Evolutionary conservation across 768 basidiomycete species (phyloP).

Genomic region (Russula olivacea): DNA sequence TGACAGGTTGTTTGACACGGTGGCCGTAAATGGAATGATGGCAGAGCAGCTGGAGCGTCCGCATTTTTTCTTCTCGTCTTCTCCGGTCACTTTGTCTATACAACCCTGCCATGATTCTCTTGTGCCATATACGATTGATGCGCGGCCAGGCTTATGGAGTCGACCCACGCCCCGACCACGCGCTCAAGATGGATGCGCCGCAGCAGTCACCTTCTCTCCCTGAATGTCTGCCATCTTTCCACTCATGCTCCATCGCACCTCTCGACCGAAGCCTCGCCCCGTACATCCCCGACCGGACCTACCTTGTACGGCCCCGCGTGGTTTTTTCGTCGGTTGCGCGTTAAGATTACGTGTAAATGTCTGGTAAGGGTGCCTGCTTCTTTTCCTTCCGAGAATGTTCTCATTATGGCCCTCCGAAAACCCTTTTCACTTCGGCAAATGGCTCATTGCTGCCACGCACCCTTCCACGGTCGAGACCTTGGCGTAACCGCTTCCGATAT

Average conservation of each 20-base stretch:
- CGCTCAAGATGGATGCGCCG: neutral
- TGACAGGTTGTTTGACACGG: constrained; percentile 5
- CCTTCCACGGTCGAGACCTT: constrained; percentile 23
- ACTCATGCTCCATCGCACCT: neutral
- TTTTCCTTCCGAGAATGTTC: constrained; percentile 8
- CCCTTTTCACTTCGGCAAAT: constrained; percentile 21
- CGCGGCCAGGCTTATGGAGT: neutral
- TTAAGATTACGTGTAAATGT: constrained; percentile 18
- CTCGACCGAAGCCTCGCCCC: constrained; percentile 7
- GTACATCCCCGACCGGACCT: constrained; percentile 1
- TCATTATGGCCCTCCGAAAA: constrained; percentile 3
- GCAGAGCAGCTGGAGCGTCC: neutral
- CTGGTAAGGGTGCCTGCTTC: constrained; percentile 16
- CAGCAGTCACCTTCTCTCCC: neutral
- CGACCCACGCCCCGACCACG: constrained; percentile 8
- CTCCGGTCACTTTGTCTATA: neutral
- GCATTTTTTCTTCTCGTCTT: neutral
- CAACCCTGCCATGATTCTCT: neutral
- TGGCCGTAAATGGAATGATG: neutral
- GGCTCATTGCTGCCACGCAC: constrained; percentile 14
- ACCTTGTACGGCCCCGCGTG: neutral
- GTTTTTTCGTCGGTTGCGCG: constrained; percentile 4
- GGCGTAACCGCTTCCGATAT: constrained; percentile 21
- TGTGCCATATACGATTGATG: constrained; percentile 8
- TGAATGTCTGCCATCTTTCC: constrained; percentile 5